A percentile compares a stretch with the other conserved stretches of the same genome.
phyloP scores from a whole-genome alignment of 2,329 filamentous ascomycete species.

The Botrytis tulipae region DNA sequence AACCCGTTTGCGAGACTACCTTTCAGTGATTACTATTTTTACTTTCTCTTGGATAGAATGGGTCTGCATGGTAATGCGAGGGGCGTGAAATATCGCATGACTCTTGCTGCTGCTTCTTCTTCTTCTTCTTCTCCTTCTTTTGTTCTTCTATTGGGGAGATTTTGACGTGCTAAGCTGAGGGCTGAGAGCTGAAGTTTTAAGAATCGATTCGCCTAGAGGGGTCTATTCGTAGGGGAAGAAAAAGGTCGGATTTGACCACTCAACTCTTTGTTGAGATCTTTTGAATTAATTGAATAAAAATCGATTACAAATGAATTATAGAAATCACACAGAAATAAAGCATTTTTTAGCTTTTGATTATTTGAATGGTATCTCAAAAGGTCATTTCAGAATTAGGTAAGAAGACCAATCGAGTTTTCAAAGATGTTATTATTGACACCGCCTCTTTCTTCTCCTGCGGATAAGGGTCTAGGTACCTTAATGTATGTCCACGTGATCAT shows the following conservation, averaged over 20 bases:
- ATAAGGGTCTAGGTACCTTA: neutral
- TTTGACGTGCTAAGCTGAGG: neutral
- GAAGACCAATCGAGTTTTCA: no score
- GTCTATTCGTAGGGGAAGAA: no score
- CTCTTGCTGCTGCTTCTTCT: neutral
- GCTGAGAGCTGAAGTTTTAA: neutral
- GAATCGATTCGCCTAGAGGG: neutral
- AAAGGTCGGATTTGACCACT: no score
- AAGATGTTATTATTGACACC: no score
- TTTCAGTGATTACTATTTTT: neutral
- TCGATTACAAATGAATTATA: no score
- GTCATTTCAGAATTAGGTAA: no score
- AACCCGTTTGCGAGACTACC: neutral
- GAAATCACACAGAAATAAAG: no score
- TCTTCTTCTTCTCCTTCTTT: neutral
- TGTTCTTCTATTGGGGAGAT: neutral
- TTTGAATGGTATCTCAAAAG: no score
- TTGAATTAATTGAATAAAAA: no score
- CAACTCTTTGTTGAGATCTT: no score
- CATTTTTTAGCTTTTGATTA: no score
- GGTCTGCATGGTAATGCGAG: neutral
- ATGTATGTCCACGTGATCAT: neutral
- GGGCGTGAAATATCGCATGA: neutral
- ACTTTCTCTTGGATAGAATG: neutral
- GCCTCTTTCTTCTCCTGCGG: no score